Evolutionary conservation across 306 rosid genomes (phyloP), one percentile per base, ranked within the genome.

Genomic region (Hippophae gyantsensis): DNA sequence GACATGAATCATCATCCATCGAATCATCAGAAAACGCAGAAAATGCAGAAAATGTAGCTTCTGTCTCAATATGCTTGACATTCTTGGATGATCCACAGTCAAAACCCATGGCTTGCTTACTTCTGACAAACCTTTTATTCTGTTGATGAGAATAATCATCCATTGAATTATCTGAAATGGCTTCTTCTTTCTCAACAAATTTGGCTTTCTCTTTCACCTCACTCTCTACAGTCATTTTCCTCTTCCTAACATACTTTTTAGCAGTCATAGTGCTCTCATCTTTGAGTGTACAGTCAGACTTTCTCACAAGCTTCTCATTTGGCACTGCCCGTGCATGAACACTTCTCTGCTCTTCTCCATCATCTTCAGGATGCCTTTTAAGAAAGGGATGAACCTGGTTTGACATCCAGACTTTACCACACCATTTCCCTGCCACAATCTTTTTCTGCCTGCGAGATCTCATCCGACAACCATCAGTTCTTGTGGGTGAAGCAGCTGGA

Each of bases 391-490:
- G 99, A 57, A 88, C 95, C 75, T 93, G 99, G 76, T 72, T 74
- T 23, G 97, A 88, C 95, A 86, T 93, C 99, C 99, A 93, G 67
- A 93, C 95, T 84, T 82, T 93, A 44, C 99, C 97, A 41, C 99
- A 93, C 99, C 99, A 93, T 82, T 84, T 88, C 47, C 99, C 99
- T 43, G 86, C 97, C 78, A 93, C 95, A 14, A 82, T 68, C 72
- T 86, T 88, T 82, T 79, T 93, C 76, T 75, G 90, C 70, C 65
- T 82, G 75, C 78, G 74, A 45, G 75, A 42, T 78, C 94, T 86
- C 83, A 89, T 92, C 69, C 65, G 79, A 72, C 75, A 80, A 64
- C 83, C 85, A 71, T 80, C 82, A 46, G 77, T 78, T 67, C 82
- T 81, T 43, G 59, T 52, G 11, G 95, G 73, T 7, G 76, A 80